A percentile compares a stretch with the other conserved stretches of the same genome.
These are phyloP conservation scores for Withania somnifera DNA, from an alignment of 305 asterid species.

Conservation along the genomic window DNA sequence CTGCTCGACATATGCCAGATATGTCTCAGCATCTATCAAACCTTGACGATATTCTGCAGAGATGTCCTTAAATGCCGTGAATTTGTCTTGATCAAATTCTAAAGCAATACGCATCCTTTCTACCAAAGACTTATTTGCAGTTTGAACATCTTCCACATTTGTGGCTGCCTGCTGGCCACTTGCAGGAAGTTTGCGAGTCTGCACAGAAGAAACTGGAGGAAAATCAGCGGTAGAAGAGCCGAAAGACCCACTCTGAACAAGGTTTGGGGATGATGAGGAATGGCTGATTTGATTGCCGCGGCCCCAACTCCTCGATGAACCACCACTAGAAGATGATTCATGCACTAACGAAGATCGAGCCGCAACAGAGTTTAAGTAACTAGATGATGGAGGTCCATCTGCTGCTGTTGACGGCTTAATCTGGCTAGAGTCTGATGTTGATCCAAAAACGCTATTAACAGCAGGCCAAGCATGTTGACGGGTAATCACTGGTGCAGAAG, in stretches of 20 bases:
- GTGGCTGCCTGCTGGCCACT: constrained; percentile 21
- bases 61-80: constrained; percentile 55
- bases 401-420: constrained; percentile 1
- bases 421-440: constrained; percentile 11
- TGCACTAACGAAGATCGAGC: constrained; percentile 8
- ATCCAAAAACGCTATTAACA: constrained; percentile 10
- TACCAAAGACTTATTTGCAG: constrained; percentile 76
- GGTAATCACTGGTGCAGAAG: constrained; percentile 27
- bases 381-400: constrained; percentile 10
- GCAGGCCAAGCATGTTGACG: constrained; percentile 26
- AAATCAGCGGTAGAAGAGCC: constrained; percentile 40
- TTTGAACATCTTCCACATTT: constrained; percentile 53
- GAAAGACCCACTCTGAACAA: constrained; percentile 34
- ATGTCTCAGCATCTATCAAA: constrained; percentile 59
- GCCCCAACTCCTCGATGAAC: constrained; percentile 40
- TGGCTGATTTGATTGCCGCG: constrained; percentile 39
- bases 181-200: constrained; percentile 28
- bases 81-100: constrained; percentile 65
- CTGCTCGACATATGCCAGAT: constrained; percentile 61
- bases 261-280: constrained; percentile 83
- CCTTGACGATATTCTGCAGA: constrained; percentile 77
- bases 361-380: constrained; percentile 14
- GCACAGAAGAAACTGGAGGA: constrained; percentile 78
- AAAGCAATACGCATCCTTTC: constrained; percentile 75
- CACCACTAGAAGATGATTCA: constrained; percentile 14